Percentiles rank a stretch among this genome's conserved stretches.
Evolutionary conservation across 352 stramenopile genomes (phyloP).

Genomic region (Globisporangium spinosum): DNA sequence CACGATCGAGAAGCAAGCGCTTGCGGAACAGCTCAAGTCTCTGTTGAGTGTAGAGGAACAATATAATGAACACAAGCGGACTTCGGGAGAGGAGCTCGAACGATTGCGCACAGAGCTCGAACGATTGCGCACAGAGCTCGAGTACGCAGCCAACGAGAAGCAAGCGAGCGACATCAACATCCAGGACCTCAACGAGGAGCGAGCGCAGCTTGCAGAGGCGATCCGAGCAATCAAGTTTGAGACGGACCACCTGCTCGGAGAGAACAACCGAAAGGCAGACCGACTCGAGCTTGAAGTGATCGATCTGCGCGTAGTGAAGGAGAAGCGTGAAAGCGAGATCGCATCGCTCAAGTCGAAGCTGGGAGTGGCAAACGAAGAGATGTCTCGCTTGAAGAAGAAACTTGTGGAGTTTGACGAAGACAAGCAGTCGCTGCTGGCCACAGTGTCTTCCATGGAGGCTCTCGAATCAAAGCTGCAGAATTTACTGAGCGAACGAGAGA

Average conservation of each 20-base stretch:
- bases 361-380: conserved; percentile 26
- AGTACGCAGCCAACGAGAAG: conserved; percentile 32
- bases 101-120: conserved; percentile 29
- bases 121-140: conserved; percentile 26
- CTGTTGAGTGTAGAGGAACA: neutral
- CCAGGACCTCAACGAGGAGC: conserved; percentile 32
- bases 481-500: conserved; percentile 9
- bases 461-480: conserved; percentile 15
- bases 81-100: conserved; percentile 6
- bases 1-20: conserved; percentile 6
- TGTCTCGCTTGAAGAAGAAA: conserved; percentile 23
- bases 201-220: conserved; percentile 19
- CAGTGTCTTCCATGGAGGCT: conserved; percentile 1
- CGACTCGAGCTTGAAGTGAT: conserved; percentile 39
- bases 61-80: neutral
- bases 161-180: conserved; percentile 30
- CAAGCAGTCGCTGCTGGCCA: conserved; percentile 18
- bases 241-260: conserved; percentile 33
- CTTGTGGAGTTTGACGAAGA: conserved; percentile 24
- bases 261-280: conserved; percentile 32
- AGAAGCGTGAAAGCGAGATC: conserved; percentile 27
- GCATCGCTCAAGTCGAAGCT: conserved; percentile 31
- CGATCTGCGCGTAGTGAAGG: conserved; percentile 36
- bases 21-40: neutral
- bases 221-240: conserved; percentile 22